These are phyloP conservation scores for Tricholoma hemisulphureum DNA, from an alignment of 768 basidiomycete species.

Conservation along the genomic window DNA sequence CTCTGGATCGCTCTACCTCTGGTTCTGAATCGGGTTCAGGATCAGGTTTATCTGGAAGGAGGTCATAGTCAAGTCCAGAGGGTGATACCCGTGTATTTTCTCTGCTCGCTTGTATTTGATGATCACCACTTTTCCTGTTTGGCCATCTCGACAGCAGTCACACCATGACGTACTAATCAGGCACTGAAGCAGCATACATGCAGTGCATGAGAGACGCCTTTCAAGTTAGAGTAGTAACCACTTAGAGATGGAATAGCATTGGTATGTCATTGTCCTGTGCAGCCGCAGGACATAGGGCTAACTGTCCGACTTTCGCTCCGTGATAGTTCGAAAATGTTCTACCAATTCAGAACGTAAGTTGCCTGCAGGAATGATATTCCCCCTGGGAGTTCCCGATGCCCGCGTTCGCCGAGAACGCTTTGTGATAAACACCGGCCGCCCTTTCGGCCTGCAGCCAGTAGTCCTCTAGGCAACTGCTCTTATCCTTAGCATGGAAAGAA, in stretches of 20 bases:
- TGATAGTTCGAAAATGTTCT: not conserved
- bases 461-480: too few relatives aligned
- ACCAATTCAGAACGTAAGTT: not conserved
- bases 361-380: not conserved
- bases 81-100: not conserved
- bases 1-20: conserved; percentile 42
- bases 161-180: too few relatives aligned
- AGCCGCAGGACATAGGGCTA: not conserved
- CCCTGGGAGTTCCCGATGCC: not conserved
- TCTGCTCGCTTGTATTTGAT: not conserved
- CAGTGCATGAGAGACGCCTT: not conserved
- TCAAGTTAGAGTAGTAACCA: not conserved
- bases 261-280: not conserved
- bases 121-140: not conserved
- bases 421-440: too few relatives aligned
- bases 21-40: conserved; percentile 17
- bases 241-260: not conserved
- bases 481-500: too few relatives aligned
- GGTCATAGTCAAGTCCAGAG: not conserved
- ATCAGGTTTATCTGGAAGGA: conserved; percentile 1
- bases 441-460: too few relatives aligned
- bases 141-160: not conserved
- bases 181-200: not conserved
- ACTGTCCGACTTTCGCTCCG: not conserved
- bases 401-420: not conserved